A percentile compares a stretch with the other conserved stretches of the same genome.
Evolutionary conservation across 2,329 filamentous ascomycete species (phyloP).

Genomic region (Chaetomiaceae sp.): DNA sequence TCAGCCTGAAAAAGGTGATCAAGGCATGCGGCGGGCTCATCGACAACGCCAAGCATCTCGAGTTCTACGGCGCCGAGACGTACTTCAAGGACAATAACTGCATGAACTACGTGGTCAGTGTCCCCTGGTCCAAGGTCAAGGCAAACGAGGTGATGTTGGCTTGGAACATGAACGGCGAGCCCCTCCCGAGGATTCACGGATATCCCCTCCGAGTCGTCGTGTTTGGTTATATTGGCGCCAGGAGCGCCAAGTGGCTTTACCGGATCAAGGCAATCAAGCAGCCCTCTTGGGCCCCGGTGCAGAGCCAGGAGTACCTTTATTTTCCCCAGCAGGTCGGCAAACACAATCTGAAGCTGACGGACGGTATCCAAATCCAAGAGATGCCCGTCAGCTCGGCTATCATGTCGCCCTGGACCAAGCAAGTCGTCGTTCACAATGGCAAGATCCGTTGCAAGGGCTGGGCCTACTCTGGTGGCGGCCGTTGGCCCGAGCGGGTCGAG

Average conservation of each 20-base stretch:
- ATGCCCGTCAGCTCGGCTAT: conserved; percentile 67
- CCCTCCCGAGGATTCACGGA: conserved; percentile 61
- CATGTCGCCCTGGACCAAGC: conserved; percentile 55
- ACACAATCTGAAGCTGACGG: conserved; percentile 45
- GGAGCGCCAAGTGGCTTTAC: conserved; percentile 61
- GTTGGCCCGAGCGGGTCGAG: conserved; percentile 59
- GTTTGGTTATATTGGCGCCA: conserved; percentile 62
- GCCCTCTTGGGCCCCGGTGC: conserved; percentile 55
- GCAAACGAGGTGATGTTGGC: conserved; percentile 61
- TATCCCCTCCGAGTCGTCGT: conserved; percentile 59
- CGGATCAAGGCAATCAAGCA: conserved; percentile 55
- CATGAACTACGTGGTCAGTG: conserved; percentile 63
- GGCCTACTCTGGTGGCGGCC: conserved; percentile 55
- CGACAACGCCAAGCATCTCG: conserved; percentile 54
- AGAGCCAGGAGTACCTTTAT: conserved; percentile 63
- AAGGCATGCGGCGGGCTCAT: conserved; percentile 61
- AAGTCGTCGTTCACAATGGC: conserved; percentile 57
- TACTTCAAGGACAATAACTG: conserved; percentile 65
- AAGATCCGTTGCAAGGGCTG: conserved; percentile 53
- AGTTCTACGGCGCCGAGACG: conserved; percentile 66
- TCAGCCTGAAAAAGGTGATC: conserved; percentile 64
- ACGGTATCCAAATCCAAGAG: conserved; percentile 61
- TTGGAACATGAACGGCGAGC: conserved; percentile 68
- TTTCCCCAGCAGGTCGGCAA: conserved; percentile 65
- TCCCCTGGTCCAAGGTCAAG: conserved; percentile 64